Evolutionary conservation across 1,284 basidiomycete species (phyloP), one percentile per base, ranked within the genome.

Genomic region (Boletus subluridellus): DNA sequence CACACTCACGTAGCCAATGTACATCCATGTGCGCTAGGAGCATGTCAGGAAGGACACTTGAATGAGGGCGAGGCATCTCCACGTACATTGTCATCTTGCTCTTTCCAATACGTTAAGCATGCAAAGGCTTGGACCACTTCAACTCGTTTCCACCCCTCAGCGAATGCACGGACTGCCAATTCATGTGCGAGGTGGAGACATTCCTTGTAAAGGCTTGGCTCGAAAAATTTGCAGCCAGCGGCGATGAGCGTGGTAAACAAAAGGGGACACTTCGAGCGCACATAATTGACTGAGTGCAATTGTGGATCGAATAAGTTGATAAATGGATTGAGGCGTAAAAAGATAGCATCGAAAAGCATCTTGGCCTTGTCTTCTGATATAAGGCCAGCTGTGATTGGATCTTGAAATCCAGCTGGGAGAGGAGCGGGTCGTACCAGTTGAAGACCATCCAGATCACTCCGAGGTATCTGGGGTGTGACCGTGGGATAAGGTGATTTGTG

Each of bases 71-170:
- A 52, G 62, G 48, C 39, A 49, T 58, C 49, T 52, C 57, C 35
- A 77, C 81, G 57, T 63, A 89, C 87, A 55, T 82, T 87, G 65
- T 92, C 90, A 63, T 90, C 84, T 39, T 88, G 86, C 67, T 92
- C 90, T 73, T 83, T 89, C 92, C 92, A 94, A 70, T 94, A 94
- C 39, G 87, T 90, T 57, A 93, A 77, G 64, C 90, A 89, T 9
- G 89, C 86, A 70, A 92, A 89, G 32, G 91, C 89, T 72, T 94
- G 92, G 3, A 90, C 84, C 21, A 92, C 84, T 70, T 93, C 92
- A 47, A 94, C 84, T 56, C 83, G 79, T 69, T 90, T 90, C 80
- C 83, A 86, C 28, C 79, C 80, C 61, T 92, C 88, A 14, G 83
- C 80, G 66, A 93, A 94, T 2, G 90, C 88, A 56, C 81, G 82